Base-by-base conservation (phyloP, 2,329 filamentous ascomycete genomes). In the Sclerotinia nivalis region DNA sequence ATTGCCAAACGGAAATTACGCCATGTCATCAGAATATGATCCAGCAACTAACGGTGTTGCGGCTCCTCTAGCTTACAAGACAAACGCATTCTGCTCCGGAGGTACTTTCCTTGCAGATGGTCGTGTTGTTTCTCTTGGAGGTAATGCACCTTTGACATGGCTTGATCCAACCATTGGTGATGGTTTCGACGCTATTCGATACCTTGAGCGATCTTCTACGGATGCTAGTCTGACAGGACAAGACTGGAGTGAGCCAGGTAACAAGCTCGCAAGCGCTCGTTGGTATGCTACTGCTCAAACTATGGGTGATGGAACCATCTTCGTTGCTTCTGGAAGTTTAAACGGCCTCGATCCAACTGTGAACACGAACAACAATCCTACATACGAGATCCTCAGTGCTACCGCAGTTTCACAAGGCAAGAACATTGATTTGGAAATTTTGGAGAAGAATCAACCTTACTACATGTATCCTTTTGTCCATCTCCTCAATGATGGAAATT, bases 401-500 rank as follows among this genome's bases (percentile, higher is more conserved):
- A 74, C 82, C 55, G 87, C 84, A 69, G 77, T 82, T 56, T 81
- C 83, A 4, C 78, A 80, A 59, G 85, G 85, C 61, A 76, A 78
- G 25, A 87, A 81, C 74, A 81, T 83, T 56, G 77, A 78, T 12
- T 82, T 88, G 81, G 82, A 85, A 6, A 85, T 89, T 50, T 79
- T 89, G 34, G 80, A 79, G 68, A 83, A 83, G 75, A 87, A 86
- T 73, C 85, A 88, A 76, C 87, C 87, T 20, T 88, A 89, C 79
- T 88, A 87, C 78, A 88, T 88, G 86, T 89, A 88, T 75, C 87
- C 87, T 4, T 88, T 88, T 77, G 78, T 89, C 43, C 86, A 88
- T 74, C 80, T 89, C 1, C 81, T 89, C 50, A 83, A 80, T 47
- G 83, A 88, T 75, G 86, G 87, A 15, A 84, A 79, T 50, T 77